phyloP scores from a whole-genome alignment of 495 filamentous ascomycete genomes.

The Lasiosphaeria ovina region DNA sequence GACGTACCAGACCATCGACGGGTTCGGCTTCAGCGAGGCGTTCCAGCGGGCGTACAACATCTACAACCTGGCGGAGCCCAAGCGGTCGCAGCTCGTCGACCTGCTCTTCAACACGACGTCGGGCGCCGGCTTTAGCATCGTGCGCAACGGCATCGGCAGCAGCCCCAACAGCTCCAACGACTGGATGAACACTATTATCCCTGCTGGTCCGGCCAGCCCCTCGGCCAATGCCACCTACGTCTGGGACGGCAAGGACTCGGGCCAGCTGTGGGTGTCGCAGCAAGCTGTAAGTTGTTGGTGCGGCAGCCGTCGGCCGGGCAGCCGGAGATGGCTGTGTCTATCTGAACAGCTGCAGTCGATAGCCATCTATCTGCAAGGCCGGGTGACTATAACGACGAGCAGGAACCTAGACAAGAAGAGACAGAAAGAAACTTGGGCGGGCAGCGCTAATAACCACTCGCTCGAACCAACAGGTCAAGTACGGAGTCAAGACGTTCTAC shows the following conservation, averaged over 20 bases:
- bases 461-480: slow-evolving; percentile 15
- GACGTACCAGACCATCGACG: slow-evolving; percentile 42
- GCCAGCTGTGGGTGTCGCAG: slow-evolving; percentile 50
- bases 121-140: slow-evolving; percentile 53
- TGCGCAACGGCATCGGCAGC: slow-evolving; percentile 48
- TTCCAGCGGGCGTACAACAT: slow-evolving; percentile 47
- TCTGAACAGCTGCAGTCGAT: too few relatives aligned
- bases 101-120: slow-evolving; percentile 46
- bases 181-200: slow-evolving; percentile 39
- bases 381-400: neutral
- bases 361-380: neutral
- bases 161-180: slow-evolving; percentile 20
- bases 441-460: neutral
- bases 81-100: slow-evolving; percentile 40
- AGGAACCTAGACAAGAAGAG: neutral
- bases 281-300: slow-evolving; percentile 34
- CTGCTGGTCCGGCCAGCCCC: slow-evolving; percentile 38
- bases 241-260: slow-evolving; percentile 35
- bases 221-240: slow-evolving; percentile 16
- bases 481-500: slow-evolving; percentile 48
- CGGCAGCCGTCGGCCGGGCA: too few relatives aligned
- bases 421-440: neutral
- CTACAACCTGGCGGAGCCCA: slow-evolving; percentile 29
- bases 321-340: too few relatives aligned
- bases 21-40: slow-evolving; percentile 50